Evolutionary conservation across 805 yeast genomes (phyloP).

Genomic region (Metschnikowia continentalis): DNA sequence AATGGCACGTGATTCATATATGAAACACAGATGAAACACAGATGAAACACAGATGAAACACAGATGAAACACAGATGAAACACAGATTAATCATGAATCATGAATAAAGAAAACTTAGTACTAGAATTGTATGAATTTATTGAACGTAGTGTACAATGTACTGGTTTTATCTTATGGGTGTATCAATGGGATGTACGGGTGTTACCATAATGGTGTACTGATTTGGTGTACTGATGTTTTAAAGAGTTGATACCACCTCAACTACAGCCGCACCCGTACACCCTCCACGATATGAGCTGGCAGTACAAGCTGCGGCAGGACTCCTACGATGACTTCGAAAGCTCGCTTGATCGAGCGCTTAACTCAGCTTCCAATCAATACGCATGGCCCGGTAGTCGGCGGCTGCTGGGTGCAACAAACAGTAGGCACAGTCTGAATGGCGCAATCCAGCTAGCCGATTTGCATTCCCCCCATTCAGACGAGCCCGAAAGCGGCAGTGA

Average conservation of each 20-base stretch:
- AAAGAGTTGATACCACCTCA: background rate
- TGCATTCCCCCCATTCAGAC: background rate
- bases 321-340: conserved; percentile 61
- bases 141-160: background rate
- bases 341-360: conserved; percentile 62
- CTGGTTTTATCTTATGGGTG: background rate
- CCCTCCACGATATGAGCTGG: conserved; percentile 1
- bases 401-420: conserved; percentile 15
- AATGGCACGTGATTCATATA: no score
- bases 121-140: no score
- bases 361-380: conserved; percentile 38
- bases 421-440: background rate
- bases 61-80: no score
- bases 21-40: no score
- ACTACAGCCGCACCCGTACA: background rate
- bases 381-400: conserved; percentile 26
- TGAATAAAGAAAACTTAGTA: no score
- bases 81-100: no score
- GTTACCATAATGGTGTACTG: background rate
- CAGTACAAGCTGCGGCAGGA: conserved; percentile 19
- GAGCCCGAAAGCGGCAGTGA: conserved; percentile 1
- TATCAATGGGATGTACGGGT: background rate
- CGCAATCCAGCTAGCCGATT: conserved; percentile 1
- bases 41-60: no score
- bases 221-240: background rate